These are phyloP conservation scores for Euryodendron excelsum DNA, from an alignment of 148 eudicot genomes.

Conservation along the genomic window DNA sequence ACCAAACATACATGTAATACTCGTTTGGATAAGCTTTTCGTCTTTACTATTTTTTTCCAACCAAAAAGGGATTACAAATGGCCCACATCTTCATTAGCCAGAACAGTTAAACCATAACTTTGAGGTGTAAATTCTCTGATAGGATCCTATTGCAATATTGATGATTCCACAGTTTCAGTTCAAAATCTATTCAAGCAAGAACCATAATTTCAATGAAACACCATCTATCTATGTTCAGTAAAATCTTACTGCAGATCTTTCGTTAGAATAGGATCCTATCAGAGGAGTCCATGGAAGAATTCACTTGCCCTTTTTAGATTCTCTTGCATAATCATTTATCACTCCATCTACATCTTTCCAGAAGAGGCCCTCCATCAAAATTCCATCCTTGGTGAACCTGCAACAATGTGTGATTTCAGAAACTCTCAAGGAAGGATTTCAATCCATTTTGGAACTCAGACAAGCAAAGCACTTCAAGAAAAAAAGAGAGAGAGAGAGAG, in stretches of 20 bases:
- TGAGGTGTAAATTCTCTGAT: background rate
- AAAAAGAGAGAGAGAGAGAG: background rate
- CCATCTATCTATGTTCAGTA: background rate
- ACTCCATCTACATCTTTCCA: conserved; percentile 86
- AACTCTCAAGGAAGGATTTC: background rate
- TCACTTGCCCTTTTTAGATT: conserved; percentile 78
- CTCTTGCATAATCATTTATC: conserved; percentile 58
- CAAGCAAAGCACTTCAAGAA: background rate
- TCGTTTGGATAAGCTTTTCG: no score
- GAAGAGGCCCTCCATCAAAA: conserved; percentile 89
- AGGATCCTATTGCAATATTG: background rate
- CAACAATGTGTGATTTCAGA: conserved; percentile 15
- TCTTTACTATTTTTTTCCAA: no score
- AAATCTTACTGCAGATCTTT: background rate
- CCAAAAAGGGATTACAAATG: no score
- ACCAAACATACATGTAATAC: no score
- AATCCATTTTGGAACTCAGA: background rate
- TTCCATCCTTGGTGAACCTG: conserved; percentile 96
- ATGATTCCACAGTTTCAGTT: background rate
- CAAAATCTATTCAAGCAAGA: background rate
- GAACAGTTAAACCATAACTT: no score
- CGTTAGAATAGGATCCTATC: background rate
- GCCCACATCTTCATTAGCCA: no score
- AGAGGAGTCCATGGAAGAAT: conserved; percentile 8
- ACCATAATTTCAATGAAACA: conserved; percentile 1